Percentiles rank a stretch among this genome's conserved stretches.
These are phyloP conservation scores for Vaccinium vitisidaea DNA, from an alignment of 148 eudicot genomes.

Conservation along the genomic window DNA sequence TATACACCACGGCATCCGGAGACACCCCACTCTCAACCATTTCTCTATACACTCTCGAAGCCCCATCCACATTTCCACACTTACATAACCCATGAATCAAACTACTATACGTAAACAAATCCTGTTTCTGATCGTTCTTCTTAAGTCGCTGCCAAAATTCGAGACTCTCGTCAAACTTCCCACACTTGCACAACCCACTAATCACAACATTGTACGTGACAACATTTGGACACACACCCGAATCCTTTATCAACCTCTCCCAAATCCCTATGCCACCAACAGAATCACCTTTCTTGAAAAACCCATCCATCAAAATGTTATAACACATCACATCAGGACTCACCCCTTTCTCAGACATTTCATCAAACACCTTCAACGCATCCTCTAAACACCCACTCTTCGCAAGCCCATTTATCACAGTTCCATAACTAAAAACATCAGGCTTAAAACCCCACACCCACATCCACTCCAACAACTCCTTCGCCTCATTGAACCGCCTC, in stretches of 20 bases:
- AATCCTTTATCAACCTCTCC: constrained; percentile 49
- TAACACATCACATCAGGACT: constrained; percentile 67
- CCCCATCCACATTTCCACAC: constrained; percentile 61
- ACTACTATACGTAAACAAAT: constrained; percentile 68
- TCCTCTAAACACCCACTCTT: constrained; percentile 41
- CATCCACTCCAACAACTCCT: constrained; percentile 52
- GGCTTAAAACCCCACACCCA: constrained; percentile 47
- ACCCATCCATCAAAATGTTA: constrained; percentile 77
- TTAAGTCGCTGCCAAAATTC: constrained; percentile 65
- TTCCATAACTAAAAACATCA: constrained; percentile 65
- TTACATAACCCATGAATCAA: constrained; percentile 69
- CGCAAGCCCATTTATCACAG: constrained; percentile 59
- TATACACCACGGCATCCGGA: constrained; percentile 61
- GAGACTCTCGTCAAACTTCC: constrained; percentile 49
- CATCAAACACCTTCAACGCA: constrained; percentile 68
- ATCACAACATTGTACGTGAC: constrained; percentile 74
- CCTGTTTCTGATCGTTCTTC: constrained; percentile 54
- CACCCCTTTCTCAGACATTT: constrained; percentile 67
- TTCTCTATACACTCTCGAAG: constrained; percentile 45
- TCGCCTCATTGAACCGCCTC: constrained; percentile 44
- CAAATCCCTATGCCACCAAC: constrained; percentile 50
- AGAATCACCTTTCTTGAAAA: constrained; percentile 47
- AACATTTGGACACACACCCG: constrained; percentile 56
- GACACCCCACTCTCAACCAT: constrained; percentile 53
- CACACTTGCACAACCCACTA: constrained; percentile 67